These are phyloP conservation scores for Rauvolfia tetraphylla DNA, from an alignment of 257 asterid genomes.

Conservation along the genomic window DNA sequence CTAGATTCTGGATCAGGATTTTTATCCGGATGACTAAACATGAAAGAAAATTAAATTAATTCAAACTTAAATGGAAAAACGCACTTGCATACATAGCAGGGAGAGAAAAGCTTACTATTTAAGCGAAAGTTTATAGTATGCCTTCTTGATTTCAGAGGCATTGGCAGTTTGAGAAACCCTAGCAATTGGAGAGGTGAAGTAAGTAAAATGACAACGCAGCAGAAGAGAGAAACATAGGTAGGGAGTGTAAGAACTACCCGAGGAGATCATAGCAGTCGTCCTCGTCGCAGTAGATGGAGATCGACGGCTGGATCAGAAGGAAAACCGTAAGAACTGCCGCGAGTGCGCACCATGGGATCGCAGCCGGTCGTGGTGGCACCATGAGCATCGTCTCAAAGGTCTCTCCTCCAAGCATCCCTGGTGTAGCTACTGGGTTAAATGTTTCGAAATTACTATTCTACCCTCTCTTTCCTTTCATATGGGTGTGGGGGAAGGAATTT, in stretches of 20 bases:
- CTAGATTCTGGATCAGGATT: conserved; percentile 87
- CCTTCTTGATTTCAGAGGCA: conserved; percentile 45
- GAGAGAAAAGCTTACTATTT: conserved; percentile 45
- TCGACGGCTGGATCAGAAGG: conserved; percentile 60
- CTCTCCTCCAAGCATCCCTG: not conserved
- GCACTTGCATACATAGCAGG: not conserved
- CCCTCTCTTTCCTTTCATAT: not conserved
- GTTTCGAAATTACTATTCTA: not conserved
- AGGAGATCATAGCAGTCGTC: conserved; percentile 94
- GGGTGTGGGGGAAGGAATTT: too few relatives aligned
- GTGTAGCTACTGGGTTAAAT: not conserved
- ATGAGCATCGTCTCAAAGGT: conserved; percentile 23
- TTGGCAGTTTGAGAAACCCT: conserved; percentile 50
- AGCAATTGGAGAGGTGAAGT: conserved; percentile 8
- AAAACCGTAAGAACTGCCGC: conserved; percentile 33
- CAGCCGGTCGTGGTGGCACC: conserved; percentile 50
- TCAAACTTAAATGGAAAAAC: not conserved
- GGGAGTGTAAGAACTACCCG: conserved; percentile 39
- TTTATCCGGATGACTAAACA: conserved; percentile 83
- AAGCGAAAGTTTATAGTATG: conserved; percentile 66
- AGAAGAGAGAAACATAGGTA: not conserved
- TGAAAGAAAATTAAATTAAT: not conserved
- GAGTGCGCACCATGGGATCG: conserved; percentile 50
- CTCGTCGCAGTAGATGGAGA: conserved; percentile 91
- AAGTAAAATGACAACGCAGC: not conserved